phyloP scores from a whole-genome alignment of 257 asterid genomes.

The Marsdenia floribunda region DNA sequence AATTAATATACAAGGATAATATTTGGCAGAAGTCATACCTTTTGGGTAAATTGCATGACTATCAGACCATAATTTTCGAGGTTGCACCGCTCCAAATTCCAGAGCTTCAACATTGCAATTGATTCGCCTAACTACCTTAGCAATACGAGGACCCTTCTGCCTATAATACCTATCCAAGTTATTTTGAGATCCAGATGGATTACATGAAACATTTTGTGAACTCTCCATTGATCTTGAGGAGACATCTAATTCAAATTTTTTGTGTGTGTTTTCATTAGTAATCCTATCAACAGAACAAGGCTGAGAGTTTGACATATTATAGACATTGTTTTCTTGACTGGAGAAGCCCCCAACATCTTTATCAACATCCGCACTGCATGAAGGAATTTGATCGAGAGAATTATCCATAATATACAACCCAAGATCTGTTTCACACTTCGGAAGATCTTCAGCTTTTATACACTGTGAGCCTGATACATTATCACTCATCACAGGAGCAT shows the following conservation, averaged over 20 bases:
- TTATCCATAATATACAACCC: constrained; percentile 23
- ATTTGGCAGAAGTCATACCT: constrained; percentile 39
- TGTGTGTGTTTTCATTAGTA: constrained; percentile 20
- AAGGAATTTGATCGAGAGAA: constrained; percentile 10
- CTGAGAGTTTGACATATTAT: constrained; percentile 33
- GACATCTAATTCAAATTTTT: constrained; percentile 38
- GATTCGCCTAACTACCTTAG: constrained; percentile 86
- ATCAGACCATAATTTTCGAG: constrained; percentile 80
- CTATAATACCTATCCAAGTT: constrained; percentile 62
- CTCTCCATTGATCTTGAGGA: constrained; percentile 41
- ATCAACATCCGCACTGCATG: constrained; percentile 23
- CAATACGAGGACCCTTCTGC: constrained; percentile 98
- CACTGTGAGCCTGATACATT: constrained; percentile 31
- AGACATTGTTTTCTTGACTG: constrained; percentile 24
- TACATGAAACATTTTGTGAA: constrained; percentile 35
- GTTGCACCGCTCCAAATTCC: constrained; percentile 54
- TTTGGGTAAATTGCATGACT: constrained; percentile 80
- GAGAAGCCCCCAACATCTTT: constrained; percentile 14
- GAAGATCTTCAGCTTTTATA: constrained; percentile 38
- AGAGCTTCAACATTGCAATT: constrained; percentile 76
- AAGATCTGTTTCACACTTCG: constrained; percentile 27
- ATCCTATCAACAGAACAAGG: constrained; percentile 25
- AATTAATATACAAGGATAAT: constrained; percentile 4
- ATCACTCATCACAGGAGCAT: constrained; percentile 17
- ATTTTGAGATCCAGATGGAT: constrained; percentile 43